phyloP scores from a whole-genome alignment of 2,329 filamentous ascomycete species.

The Chrysosporium queenslandicum region DNA sequence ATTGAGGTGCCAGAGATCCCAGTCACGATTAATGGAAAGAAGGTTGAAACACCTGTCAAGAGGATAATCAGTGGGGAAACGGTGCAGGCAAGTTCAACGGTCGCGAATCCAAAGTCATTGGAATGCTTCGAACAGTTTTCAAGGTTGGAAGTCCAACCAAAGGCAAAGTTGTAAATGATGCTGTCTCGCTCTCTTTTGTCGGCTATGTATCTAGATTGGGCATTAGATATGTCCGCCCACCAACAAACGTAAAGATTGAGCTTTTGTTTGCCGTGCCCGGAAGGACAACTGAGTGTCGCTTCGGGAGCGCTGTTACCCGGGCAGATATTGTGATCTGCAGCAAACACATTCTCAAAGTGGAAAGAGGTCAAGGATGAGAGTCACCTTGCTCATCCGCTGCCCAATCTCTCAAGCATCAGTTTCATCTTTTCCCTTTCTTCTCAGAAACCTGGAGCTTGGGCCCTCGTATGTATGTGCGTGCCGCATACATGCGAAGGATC shows the following conservation, averaged over 20 bases:
- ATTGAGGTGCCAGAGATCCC: slow-evolving; percentile 34
- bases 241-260: neutral
- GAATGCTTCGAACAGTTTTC: slow-evolving; percentile 27
- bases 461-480: neutral
- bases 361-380: neutral
- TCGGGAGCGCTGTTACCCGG: neutral
- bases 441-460: slow-evolving; percentile 4
- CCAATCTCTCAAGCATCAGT: neutral
- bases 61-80: slow-evolving; percentile 32
- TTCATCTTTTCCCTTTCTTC: neutral
- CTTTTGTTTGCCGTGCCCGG: neutral
- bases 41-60: slow-evolving; percentile 39
- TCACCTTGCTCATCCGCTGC: neutral
- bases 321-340: slow-evolving; percentile 7
- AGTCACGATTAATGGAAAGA: slow-evolving; percentile 41
- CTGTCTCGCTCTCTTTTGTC: neutral
- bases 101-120: slow-evolving; percentile 33
- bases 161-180: slow-evolving; percentile 15
- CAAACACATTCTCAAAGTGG: neutral
- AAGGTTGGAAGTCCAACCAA: slow-evolving; percentile 12
- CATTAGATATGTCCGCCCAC: neutral
- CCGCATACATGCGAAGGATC: no score
- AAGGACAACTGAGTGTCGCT: neutral
- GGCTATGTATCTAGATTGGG: neutral
- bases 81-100: slow-evolving; percentile 31